Base-by-base conservation (phyloP, 305 asterid genomes). In the Plantago coronopus region DNA sequence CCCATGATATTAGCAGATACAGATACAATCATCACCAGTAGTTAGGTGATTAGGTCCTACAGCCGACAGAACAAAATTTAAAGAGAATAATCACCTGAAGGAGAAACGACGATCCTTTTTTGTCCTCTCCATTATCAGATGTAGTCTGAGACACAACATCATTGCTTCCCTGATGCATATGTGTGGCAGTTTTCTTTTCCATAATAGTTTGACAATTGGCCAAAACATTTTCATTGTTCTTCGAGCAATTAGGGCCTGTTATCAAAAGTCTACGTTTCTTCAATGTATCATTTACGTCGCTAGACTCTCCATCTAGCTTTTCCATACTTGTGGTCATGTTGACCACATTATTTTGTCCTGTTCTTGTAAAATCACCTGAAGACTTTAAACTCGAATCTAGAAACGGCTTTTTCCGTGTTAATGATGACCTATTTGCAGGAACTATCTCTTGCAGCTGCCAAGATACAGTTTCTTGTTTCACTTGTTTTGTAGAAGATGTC, bases 351-450 rank as follows among this genome's bases (percentile, higher is more conserved):
- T 77, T 78, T 67, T 74, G 77, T 69, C 69, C 69, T 27, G 70
- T 21, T 55, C 38, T 46, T 45, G 63, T 50, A 50, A 63, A 61
- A 72, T 72, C 73, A 69, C 73, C 76, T 29, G 79, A 76, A 71
- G 71, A 38, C 59, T 74, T 77, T 62, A 66, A 66, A 50, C 54
- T 44, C 61, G 82, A 70, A 59, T 61, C 76, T 62, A 58, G 76
- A 37, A 63, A 64, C 56, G 60, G 74, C 74, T 76, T 77, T 69
- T 74, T 77, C 53, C 79, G 61, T 44, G 73, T 65, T 72, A 85
- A 72, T 71, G 79, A 74, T 50, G 94, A 84, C 61, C 90, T 84
- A 70, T 93, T 93, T 59, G 99, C 99, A 67, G 99, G 96, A 80
- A 83, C 80, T 63, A 87, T 70, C 58, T 82, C 90, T 27, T 68